Evolutionary conservation across 108 stramenopile species (phyloP), one percentile per base, ranked within the genome.

Genomic region (Stephanodiscus minutulus): DNA sequence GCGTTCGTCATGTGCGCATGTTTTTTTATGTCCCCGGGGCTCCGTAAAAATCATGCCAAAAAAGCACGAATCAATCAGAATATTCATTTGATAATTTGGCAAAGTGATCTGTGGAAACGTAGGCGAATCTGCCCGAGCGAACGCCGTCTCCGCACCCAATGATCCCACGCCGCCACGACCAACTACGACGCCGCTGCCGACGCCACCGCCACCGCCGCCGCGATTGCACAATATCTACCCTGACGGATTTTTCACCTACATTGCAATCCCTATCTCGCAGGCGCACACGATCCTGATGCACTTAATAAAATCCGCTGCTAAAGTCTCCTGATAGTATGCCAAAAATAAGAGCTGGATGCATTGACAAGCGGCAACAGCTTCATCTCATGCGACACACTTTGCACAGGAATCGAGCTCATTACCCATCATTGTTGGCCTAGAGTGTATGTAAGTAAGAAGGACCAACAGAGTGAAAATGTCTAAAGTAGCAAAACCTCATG

Each of bases 241-340:
- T 27, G 59, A 41, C 18, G 9, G 6, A 22, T 60, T 39, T 60
- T 60, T 4, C 59, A 60, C 59, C 17, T 60, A 60, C 59, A 60
- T 60, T 60, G 0, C n/a, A 5, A 10, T 18, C 35, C 43, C 43
- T 44, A 3, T 44, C 43, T 44, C 43, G 12, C 43, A 44, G 15
- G 13, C 43, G 43, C 43, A 44, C 43, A 44, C 43, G 13, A 0
- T 44, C 43, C 43, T 17, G 43, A 17, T 3, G 43, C 43, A 44
- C 43, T 44, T 13, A 41, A 36, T 60, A 43, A 21, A 20, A 60
- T 44, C 43, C 43, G 43, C 43, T 56, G 27, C 25, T n/a, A 56
- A 56, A 24, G 18, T 52, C 7, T 20, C 7, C 47, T 53, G 11
- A 11, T 25, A 13, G 7, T 27, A 53, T 11, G 7, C 55, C 55